A percentile compares a stretch with the other conserved stretches of the same genome.
Evolutionary conservation across 805 yeast species (phyloP).

Genomic region (Wickerhamomyces pijperi): DNA sequence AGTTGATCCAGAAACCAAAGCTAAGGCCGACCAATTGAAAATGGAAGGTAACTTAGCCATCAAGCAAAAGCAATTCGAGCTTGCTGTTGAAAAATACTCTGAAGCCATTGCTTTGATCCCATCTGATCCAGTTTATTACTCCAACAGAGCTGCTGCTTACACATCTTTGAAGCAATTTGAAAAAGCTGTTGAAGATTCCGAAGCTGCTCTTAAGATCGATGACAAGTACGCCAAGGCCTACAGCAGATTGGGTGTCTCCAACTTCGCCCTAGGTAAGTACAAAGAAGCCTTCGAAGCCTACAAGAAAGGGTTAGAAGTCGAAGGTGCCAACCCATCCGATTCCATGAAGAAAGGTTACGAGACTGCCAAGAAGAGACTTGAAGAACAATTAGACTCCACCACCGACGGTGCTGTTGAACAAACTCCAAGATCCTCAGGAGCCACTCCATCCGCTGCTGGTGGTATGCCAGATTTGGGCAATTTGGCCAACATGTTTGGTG

Average conservation of each 20-base stretch:
- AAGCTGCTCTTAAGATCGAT: conserved; percentile 66
- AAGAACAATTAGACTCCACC: conserved; percentile 46
- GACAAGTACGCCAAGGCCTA: conserved; percentile 84
- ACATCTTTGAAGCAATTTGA: conserved; percentile 68
- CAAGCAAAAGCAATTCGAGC: conserved; percentile 60
- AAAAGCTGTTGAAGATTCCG: conserved; percentile 75
- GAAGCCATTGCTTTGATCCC: conserved; percentile 66
- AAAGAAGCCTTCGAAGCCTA: conserved; percentile 87
- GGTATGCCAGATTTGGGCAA: conserved; percentile 62
- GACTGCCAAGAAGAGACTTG: conserved; percentile 82
- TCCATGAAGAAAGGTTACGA: conserved; percentile 91
- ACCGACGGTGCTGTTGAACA: conserved; percentile 17
- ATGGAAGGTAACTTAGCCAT: conserved; percentile 82
- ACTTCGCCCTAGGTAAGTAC: conserved; percentile 88
- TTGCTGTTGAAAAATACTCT: conserved; percentile 70
- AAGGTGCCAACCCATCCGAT: conserved; percentile 75
- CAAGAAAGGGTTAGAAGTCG: conserved; percentile 74
- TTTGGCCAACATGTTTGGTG: conserved; percentile 47
- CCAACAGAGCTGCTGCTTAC: conserved; percentile 96
- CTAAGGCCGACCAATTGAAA: conserved; percentile 76
- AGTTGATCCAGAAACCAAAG: conserved; percentile 40
- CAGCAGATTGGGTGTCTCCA: conserved; percentile 89
- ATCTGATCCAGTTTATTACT: conserved; percentile 69
- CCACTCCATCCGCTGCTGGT: conserved; percentile 20
- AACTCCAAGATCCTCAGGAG: conserved; percentile 16